These are phyloP conservation scores for Podaxis pistillaris DNA, from an alignment of 768 basidiomycete genomes.

Conservation along the genomic window DNA sequence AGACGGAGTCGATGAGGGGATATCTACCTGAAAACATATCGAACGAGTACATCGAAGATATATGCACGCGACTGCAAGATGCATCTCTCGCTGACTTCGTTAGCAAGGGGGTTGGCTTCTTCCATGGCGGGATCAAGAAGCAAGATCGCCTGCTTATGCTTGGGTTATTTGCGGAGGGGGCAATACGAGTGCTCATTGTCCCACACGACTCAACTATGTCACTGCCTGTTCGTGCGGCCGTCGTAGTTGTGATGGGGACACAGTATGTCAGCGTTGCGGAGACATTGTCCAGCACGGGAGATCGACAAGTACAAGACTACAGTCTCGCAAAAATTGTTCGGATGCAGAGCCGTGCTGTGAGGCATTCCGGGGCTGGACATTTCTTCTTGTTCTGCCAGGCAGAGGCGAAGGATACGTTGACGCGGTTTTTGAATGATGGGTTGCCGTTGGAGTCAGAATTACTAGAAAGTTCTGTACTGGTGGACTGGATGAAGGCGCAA, in stretches of 20 bases:
- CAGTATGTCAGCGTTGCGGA: conserved; percentile 62
- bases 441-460: conserved; percentile 86
- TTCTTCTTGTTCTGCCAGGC: conserved; percentile 90
- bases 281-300: conserved; percentile 34
- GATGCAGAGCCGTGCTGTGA: conserved; percentile 89
- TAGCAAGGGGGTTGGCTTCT: conserved; percentile 85
- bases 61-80: conserved; percentile 61
- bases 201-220: conserved; percentile 87
- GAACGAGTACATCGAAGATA: conserved; percentile 55
- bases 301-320: conserved; percentile 82
- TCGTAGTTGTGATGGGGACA: conserved; percentile 89
- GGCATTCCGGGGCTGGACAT: conserved; percentile 54
- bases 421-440: conserved; percentile 84
- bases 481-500: conserved; percentile 24
- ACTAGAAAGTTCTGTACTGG: conserved; percentile 47
- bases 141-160: conserved; percentile 72
- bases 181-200: conserved; percentile 77
- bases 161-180: conserved; percentile 77
- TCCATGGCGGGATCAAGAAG: conserved; percentile 68
- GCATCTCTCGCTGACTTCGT: conserved; percentile 64
- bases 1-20: conserved; percentile 65
- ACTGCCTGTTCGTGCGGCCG: conserved; percentile 77
- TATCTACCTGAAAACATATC: conserved; percentile 57
- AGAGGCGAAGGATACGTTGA: conserved; percentile 79
- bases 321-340: conserved; percentile 75